These are phyloP conservation scores for Eucalyptus regnans DNA, from an alignment of 345 rosid genomes.

Conservation along the genomic window DNA sequence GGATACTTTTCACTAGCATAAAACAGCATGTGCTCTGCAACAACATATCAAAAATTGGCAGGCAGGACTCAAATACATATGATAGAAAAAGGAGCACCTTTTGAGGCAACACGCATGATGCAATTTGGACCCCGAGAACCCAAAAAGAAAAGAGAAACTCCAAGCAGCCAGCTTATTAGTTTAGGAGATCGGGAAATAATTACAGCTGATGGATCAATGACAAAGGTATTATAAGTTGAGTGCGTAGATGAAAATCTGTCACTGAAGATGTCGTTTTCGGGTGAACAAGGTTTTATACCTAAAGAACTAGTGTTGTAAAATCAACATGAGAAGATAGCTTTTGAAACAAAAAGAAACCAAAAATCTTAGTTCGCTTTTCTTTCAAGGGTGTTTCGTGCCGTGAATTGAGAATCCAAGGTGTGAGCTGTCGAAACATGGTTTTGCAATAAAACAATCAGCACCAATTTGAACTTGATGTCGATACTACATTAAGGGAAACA, in stretches of 20 bases:
- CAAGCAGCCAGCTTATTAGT: not conserved
- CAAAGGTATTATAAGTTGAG: not conserved
- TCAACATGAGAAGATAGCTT: not conserved
- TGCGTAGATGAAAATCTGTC: not conserved
- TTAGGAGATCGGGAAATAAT: not conserved
- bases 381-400: not conserved
- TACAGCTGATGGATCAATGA: not conserved
- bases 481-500: not conserved
- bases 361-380: not conserved
- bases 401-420: not conserved
- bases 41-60: not conserved
- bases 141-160: not conserved
- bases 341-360: not conserved
- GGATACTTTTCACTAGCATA: conserved; percentile 90
- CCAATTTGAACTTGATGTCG: not conserved
- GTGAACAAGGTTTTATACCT: not conserved
- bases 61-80: not conserved
- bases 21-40: conserved; percentile 88
- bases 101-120: not conserved
- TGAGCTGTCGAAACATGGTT: not conserved
- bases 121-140: not conserved
- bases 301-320: not conserved
- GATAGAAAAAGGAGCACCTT: not conserved
- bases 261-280: not conserved
- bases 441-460: not conserved